These are phyloP conservation scores for Pyracantha coccinea DNA, from an alignment of 331 rosid species.

Conservation along the genomic window DNA sequence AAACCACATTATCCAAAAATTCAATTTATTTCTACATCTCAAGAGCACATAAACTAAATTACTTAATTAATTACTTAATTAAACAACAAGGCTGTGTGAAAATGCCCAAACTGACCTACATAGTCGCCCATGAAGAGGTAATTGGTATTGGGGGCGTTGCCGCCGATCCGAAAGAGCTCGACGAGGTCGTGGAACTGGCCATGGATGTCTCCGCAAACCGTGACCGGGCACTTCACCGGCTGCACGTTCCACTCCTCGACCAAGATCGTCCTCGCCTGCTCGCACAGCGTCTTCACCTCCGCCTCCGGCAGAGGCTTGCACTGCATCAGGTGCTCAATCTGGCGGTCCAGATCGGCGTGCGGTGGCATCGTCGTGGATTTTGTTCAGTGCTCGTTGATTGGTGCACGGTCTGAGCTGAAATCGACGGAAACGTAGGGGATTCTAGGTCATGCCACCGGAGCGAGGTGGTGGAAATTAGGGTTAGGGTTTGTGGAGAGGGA, in stretches of 20 bases:
- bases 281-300: conserved; percentile 36
- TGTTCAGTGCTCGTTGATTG: not conserved
- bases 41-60: not conserved
- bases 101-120: conserved; percentile 23
- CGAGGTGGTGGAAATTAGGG: conserved; percentile 13
- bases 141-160: conserved; percentile 31
- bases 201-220: conserved; percentile 12
- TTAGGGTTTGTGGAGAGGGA: conserved; percentile 9
- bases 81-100: not conserved
- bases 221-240: conserved; percentile 31
- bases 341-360: conserved; percentile 32
- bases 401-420: conserved; percentile 1
- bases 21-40: not conserved
- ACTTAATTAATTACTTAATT: not conserved
- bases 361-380: conserved; percentile 20
- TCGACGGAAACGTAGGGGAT: not conserved
- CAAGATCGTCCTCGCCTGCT: conserved; percentile 34
- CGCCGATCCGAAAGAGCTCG: conserved; percentile 41
- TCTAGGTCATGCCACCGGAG: conserved; percentile 9
- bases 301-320: conserved; percentile 30
- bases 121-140: conserved; percentile 41
- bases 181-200: conserved; percentile 37
- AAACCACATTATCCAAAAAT: not conserved
- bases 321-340: conserved; percentile 39
- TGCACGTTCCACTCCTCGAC: conserved; percentile 40